Evolutionary conservation across 1,139 yeast genomes (phyloP).

Genomic region (Fermentozyma sake): DNA sequence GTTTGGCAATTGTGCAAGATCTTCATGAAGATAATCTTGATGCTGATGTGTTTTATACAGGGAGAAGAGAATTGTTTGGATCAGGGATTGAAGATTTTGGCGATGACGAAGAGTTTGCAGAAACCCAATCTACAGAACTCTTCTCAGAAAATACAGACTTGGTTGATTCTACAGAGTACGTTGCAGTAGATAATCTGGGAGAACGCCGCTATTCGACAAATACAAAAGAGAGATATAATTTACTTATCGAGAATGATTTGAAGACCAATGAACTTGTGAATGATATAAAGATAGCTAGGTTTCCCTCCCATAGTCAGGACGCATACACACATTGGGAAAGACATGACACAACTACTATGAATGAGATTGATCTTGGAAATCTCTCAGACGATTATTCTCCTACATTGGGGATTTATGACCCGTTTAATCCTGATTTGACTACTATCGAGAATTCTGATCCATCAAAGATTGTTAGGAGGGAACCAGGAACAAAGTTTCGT

Average conservation of each 20-base stretch:
- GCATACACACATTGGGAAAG: slow-evolving; percentile 25
- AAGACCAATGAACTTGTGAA: too few relatives aligned
- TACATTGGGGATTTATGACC: slow-evolving; percentile 13
- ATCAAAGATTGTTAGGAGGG: slow-evolving; percentile 18
- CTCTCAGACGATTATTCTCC: neutral
- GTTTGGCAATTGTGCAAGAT: too few relatives aligned
- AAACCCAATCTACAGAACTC: too few relatives aligned
- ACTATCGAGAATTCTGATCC: slow-evolving; percentile 16
- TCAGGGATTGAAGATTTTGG: too few relatives aligned
- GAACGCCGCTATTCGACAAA: too few relatives aligned
- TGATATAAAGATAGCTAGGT: too few relatives aligned
- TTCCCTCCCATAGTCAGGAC: slow-evolving; percentile 21
- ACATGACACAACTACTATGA: slow-evolving; percentile 11
- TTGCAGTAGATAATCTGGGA: too few relatives aligned
- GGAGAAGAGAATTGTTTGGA: slow-evolving; percentile 20
- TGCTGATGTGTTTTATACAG: slow-evolving; percentile 18
- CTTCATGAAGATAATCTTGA: slow-evolving; percentile 5
- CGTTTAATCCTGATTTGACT: slow-evolving; percentile 12
- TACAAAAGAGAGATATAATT: too few relatives aligned
- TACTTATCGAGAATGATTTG: too few relatives aligned
- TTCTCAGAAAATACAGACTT: too few relatives aligned
- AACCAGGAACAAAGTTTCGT: slow-evolving; percentile 30
- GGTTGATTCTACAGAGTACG: too few relatives aligned
- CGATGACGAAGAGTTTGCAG: too few relatives aligned
- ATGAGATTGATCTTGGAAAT: slow-evolving; percentile 6